Conservation (phyloP, 208 protist species). For the Acanthamoeba sp. region DNA sequence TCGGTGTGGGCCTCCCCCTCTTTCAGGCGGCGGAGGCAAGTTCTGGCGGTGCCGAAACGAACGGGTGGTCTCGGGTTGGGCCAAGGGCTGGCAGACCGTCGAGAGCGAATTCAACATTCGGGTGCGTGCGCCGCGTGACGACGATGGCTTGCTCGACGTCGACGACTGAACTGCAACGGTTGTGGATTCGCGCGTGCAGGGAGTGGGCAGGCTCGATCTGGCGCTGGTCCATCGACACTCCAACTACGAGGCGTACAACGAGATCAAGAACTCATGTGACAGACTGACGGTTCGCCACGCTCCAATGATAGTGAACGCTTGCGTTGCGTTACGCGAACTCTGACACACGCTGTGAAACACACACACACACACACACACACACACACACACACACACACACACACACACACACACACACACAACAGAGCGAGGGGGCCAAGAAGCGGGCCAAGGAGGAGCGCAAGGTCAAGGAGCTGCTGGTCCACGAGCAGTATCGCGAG, state of each 20-base stretch:
- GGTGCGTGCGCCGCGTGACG: too few species aligned
- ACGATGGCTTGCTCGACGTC: too few species aligned
- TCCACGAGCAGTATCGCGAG: background rate
- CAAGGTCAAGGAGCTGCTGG: background rate
- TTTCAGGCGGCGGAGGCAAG: background rate
- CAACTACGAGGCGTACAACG: background rate
- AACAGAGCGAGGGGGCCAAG: background rate
- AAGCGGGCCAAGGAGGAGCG: background rate
- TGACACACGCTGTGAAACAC: too few species aligned
- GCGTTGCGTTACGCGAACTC: too few species aligned
- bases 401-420: too few species aligned
- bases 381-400: too few species aligned
- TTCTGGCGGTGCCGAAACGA: constrained; percentile 18
- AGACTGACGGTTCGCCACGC: too few species aligned
- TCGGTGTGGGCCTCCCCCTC: too few species aligned
- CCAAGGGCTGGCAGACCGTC: background rate
- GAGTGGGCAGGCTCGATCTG: background rate
- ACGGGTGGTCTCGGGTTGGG: background rate
- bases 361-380: too few species aligned
- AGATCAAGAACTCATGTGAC: background rate
- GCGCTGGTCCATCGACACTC: background rate
- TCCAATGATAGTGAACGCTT: too few species aligned
- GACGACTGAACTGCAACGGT: background rate
- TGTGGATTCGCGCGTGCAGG: background rate
- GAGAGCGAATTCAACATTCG: background rate